Evolutionary conservation across 805 yeast species (phyloP).

Genomic region (Lachancea lanzarotensis): DNA sequence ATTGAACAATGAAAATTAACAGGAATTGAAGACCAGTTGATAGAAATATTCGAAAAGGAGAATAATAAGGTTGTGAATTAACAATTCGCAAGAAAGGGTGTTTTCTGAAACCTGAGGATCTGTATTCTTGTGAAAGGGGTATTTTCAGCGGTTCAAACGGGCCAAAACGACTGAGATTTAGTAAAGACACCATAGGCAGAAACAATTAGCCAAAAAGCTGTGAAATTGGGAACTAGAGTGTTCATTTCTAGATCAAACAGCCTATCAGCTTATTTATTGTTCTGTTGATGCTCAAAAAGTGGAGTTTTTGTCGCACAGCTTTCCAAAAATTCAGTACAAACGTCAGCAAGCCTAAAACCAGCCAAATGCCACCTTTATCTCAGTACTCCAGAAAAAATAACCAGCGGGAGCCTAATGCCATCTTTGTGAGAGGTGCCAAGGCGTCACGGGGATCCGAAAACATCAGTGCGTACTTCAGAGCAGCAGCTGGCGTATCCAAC

Average conservation of each 20-base stretch:
- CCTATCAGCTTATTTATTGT: too few relatives aligned
- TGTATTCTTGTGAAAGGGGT: too few relatives aligned
- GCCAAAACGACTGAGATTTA: neutral
- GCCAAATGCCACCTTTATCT: neutral
- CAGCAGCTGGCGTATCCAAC: conserved; percentile 5
- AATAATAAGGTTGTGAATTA: neutral
- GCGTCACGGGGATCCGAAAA: neutral
- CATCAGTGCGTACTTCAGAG: conserved; percentile 5
- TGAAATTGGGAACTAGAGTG: too few relatives aligned
- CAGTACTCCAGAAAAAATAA: neutral
- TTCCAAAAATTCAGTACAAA: conserved; percentile 1
- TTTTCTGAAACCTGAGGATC: too few relatives aligned
- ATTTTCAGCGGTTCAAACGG: neutral
- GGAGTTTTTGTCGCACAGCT: neutral
- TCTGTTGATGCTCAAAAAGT: conserved; percentile 5
- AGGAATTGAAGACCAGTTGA: neutral
- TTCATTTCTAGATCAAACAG: too few relatives aligned
- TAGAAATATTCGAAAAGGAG: neutral
- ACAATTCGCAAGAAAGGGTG: too few relatives aligned
- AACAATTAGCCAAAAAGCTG: too few relatives aligned
- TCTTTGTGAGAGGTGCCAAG: conserved; percentile 2
- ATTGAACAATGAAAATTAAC: neutral
- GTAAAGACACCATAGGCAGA: too few relatives aligned
- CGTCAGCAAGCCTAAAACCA: neutral
- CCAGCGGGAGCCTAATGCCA: neutral